Percentiles rank a stretch among this genome's conserved stretches.
These are phyloP conservation scores for Phylloporus arenicola DNA, from an alignment of 768 basidiomycete genomes.

Conservation along the genomic window DNA sequence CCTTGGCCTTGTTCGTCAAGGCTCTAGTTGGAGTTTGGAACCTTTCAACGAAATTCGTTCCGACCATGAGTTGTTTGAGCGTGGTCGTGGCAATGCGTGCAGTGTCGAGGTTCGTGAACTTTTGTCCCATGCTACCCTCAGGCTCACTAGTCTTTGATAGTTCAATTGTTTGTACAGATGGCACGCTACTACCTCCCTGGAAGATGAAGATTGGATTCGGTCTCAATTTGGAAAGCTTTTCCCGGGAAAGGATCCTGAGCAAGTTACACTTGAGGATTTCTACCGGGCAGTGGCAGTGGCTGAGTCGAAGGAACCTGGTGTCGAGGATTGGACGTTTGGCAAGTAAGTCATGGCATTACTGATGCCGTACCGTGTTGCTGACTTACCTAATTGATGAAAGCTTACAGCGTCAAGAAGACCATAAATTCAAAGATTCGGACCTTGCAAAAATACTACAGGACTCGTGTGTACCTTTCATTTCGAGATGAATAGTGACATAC, in stretches of 20 bases:
- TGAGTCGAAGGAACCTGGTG: constrained; percentile 38
- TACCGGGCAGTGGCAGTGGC: constrained; percentile 38
- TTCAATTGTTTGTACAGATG: constrained; percentile 84
- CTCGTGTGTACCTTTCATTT: constrained; percentile 44
- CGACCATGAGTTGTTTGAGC: constrained; percentile 59
- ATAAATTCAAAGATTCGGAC: constrained; percentile 60
- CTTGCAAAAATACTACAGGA: constrained; percentile 62
- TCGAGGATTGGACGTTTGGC: constrained; percentile 64
- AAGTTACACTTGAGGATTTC: constrained; percentile 48
- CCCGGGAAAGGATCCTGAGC: constrained; percentile 44
- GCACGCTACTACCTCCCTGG: constrained; percentile 74
- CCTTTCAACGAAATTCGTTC: constrained; percentile 72
- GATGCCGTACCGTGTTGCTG: not conserved
- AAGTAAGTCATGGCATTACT: constrained; percentile 32
- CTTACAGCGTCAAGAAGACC: constrained; percentile 54
- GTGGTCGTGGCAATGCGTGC: constrained; percentile 76
- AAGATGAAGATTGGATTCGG: constrained; percentile 68
- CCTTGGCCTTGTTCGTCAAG: constrained; percentile 70
- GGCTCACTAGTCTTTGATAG: constrained; percentile 30
- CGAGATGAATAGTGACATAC: not conserved
- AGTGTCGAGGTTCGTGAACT: constrained; percentile 62
- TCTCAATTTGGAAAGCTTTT: constrained; percentile 49
- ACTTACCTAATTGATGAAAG: constrained; percentile 31
- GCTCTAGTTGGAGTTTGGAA: constrained; percentile 70
- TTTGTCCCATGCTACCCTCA: not conserved